phyloP scores from a whole-genome alignment of 192 early-diverging fungal genomes.

The Diversispora epigaea region DNA sequence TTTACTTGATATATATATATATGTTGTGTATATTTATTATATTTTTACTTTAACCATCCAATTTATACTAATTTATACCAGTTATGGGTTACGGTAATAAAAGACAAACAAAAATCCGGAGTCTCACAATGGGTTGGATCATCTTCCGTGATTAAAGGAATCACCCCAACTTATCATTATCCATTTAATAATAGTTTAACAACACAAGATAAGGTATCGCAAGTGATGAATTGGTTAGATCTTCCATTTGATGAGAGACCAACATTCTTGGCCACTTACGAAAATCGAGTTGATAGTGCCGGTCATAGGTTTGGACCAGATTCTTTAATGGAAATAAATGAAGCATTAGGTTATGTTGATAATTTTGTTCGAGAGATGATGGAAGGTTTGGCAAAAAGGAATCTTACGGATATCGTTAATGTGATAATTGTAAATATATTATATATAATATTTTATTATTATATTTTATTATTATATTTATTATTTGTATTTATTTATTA shows the following conservation, averaged over 20 bases:
- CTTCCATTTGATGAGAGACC: slow-evolving; percentile 67
- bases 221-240: slow-evolving; percentile 77
- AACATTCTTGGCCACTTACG: slow-evolving; percentile 72
- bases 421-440: slow-evolving; percentile 6
- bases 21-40: too few species aligned
- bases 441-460: too few species aligned
- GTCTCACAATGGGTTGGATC: slow-evolving; percentile 90
- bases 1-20: too few species aligned
- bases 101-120: slow-evolving; percentile 64
- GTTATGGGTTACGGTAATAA: slow-evolving; percentile 86
- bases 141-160: slow-evolving; percentile 52
- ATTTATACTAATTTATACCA: slow-evolving; percentile 1
- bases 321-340: slow-evolving; percentile 58
- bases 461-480: neutral
- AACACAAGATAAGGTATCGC: slow-evolving; percentile 58
- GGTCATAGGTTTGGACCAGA: slow-evolving; percentile 78
- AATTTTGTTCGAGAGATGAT: neutral
- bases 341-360: slow-evolving; percentile 55
- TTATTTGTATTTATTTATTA: neutral
- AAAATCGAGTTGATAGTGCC: slow-evolving; percentile 75
- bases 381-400: neutral
- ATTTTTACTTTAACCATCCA: too few species aligned
- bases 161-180: slow-evolving; percentile 64
- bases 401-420: slow-evolving; percentile 11
- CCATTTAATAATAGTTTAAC: slow-evolving; percentile 50